phyloP scores from a whole-genome alignment of 2,329 filamentous ascomycete species.

The Pseudopyrenochaeta lycopersici region DNA sequence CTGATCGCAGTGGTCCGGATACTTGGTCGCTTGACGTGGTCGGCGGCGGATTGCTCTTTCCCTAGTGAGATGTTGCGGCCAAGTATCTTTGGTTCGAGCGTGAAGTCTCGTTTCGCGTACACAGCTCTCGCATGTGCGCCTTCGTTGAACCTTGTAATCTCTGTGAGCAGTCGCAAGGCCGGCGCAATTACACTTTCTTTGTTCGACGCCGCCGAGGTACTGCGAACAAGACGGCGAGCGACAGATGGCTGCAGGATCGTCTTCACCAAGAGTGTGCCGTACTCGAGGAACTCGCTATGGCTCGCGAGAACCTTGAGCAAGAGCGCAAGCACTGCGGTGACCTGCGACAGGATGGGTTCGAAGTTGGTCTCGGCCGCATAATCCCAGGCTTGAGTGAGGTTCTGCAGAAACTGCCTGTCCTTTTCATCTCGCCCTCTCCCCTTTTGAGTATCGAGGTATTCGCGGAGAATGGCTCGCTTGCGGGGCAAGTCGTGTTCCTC shows the following conservation, averaged over 20 bases:
- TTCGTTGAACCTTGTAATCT: conserved; percentile 86
- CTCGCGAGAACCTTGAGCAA: conserved; percentile 80
- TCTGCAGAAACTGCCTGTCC: conserved; percentile 72
- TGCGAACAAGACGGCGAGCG: conserved; percentile 79
- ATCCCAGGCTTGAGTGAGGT: conserved; percentile 88
- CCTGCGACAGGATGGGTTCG: conserved; percentile 80
- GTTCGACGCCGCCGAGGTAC: conserved; percentile 79
- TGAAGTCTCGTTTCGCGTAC: conserved; percentile 79
- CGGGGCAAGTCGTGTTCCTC: conserved; percentile 58
- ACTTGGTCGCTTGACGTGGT: conserved; percentile 73
- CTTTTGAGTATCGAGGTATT: conserved; percentile 72
- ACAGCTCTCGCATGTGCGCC: conserved; percentile 80
- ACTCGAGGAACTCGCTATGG: conserved; percentile 75
- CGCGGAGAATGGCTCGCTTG: conserved; percentile 68
- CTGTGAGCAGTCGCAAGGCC: conserved; percentile 82
- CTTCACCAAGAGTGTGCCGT: conserved; percentile 81
- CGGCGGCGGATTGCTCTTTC: conserved; percentile 64
- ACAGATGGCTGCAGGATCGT: conserved; percentile 83
- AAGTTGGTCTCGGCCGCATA: conserved; percentile 82
- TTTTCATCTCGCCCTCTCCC: conserved; percentile 61
- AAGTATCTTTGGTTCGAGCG: conserved; percentile 74
- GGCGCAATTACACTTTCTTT: conserved; percentile 92
- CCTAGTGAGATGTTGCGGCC: conserved; percentile 82
- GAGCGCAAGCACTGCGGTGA: conserved; percentile 81
- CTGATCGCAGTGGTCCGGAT: conserved; percentile 83